A percentile compares a stretch with the other conserved stretches of the same genome.
Evolutionary conservation across 2,329 filamentous ascomycete species (phyloP).

Genomic region (Penicillium sp.): DNA sequence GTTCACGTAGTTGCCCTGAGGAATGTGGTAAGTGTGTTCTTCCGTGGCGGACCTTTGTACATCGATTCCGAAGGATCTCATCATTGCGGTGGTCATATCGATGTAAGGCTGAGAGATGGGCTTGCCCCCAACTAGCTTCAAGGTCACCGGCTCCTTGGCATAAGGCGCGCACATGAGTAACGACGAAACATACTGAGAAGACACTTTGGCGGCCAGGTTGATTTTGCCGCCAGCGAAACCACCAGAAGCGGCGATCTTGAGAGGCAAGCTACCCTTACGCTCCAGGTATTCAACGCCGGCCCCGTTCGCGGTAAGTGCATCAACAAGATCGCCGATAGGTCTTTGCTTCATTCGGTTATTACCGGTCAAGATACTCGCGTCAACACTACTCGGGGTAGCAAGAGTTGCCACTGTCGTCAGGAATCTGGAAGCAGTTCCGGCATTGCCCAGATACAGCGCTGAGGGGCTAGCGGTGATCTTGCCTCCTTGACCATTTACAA

Average conservation of each 20-base stretch:
- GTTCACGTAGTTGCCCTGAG: constrained; percentile 74
- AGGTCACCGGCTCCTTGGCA: constrained; percentile 84
- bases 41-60: constrained; percentile 72
- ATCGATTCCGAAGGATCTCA: constrained; percentile 80
- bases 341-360: constrained; percentile 95
- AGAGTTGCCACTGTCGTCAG: constrained; percentile 85
- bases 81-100: constrained; percentile 98
- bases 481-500: constrained; percentile 87
- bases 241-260: constrained; percentile 73
- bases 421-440: constrained; percentile 92
- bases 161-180: constrained; percentile 96
- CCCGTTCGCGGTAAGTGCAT: constrained; percentile 80
- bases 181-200: constrained; percentile 98
- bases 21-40: constrained; percentile 88
- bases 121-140: constrained; percentile 89
- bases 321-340: constrained; percentile 87
- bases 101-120: constrained; percentile 97
- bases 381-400: constrained; percentile 58
- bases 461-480: constrained; percentile 67
- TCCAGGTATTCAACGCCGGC: constrained; percentile 83
- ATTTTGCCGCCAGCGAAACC: constrained; percentile 83
- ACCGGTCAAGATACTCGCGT: constrained; percentile 76
- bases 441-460: constrained; percentile 88
- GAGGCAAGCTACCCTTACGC: constrained; percentile 72
- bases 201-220: constrained; percentile 87